phyloP scores from a whole-genome alignment of 2,329 filamentous ascomycete species.

The Exophiala phaeomuriformis region DNA sequence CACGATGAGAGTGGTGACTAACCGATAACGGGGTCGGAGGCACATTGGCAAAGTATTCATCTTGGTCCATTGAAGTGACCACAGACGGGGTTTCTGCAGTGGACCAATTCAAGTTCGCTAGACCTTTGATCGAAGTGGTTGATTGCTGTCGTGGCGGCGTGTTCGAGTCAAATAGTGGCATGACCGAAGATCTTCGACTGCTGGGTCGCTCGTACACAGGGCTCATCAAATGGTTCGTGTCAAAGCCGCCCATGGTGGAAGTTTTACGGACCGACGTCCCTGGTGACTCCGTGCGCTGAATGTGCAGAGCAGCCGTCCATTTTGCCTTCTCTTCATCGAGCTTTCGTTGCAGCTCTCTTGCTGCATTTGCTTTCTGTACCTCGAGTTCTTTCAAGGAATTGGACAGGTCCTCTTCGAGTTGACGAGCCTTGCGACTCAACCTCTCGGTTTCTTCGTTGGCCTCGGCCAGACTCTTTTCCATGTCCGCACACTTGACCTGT shows the following conservation, averaged over 20 bases:
- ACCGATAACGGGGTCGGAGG: constrained; percentile 34
- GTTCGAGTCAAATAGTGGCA: constrained; percentile 34
- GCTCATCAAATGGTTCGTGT: constrained; percentile 34
- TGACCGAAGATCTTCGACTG: constrained; percentile 38
- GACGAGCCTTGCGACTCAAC: constrained; percentile 36
- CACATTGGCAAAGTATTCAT: constrained; percentile 39
- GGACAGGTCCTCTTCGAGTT: constrained; percentile 55
- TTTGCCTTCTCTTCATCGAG: constrained; percentile 59
- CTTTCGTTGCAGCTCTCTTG: constrained; percentile 50
- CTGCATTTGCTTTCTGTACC: constrained; percentile 53
- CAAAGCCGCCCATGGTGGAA: constrained; percentile 28
- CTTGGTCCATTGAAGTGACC: constrained; percentile 43
- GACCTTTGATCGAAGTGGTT: constrained; percentile 33
- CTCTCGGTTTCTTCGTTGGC: constrained; percentile 54
- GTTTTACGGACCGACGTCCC: constrained; percentile 36
- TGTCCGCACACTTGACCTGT: constrained; percentile 38
- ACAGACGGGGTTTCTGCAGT: constrained; percentile 40
- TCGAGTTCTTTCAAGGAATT: constrained; percentile 51
- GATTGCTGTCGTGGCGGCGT: constrained; percentile 43
- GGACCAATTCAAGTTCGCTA: constrained; percentile 32
- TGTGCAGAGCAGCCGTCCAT: constrained; percentile 44
- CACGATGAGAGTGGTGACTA: constrained; percentile 42
- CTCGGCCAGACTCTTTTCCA: constrained; percentile 52
- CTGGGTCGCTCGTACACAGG: constrained; percentile 31
- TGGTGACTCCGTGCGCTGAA: constrained; percentile 37